These are phyloP conservation scores for Syzygium aromaticum DNA, from an alignment of 345 rosid species.

Conservation along the genomic window DNA sequence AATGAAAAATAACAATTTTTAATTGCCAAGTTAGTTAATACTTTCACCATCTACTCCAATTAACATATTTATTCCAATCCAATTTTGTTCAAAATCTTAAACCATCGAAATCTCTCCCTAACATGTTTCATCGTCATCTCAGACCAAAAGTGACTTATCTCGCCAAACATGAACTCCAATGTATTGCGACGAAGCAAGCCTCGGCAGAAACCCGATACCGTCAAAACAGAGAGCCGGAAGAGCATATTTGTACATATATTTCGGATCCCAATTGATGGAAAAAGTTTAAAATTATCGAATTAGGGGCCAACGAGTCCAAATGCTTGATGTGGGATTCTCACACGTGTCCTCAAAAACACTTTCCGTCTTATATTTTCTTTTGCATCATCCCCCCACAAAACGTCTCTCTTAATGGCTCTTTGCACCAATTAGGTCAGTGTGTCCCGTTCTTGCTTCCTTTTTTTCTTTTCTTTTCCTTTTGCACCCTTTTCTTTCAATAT, in stretches of 20 bases:
- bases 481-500: not conserved
- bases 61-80: not conserved
- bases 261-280: rapidly evolving
- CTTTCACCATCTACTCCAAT: rapidly evolving
- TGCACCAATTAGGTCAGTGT: not conserved
- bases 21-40: rapidly evolving
- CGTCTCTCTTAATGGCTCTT: not conserved
- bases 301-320: not conserved
- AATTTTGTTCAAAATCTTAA: not conserved
- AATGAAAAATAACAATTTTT: not conserved
- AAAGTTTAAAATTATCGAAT: not conserved
- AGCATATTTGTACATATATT: not conserved
- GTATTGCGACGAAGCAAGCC: not conserved
- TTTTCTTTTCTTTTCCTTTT: not conserved
- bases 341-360: not conserved
- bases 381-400: not conserved
- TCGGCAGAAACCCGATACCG: rapidly evolving
- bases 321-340: not conserved
- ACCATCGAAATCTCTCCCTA: not conserved
- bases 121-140: not conserved
- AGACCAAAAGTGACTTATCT: not conserved
- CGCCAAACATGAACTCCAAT: not conserved
- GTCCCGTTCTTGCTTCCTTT: not conserved
- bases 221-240: not conserved
- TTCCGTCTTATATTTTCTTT: not conserved